Base-by-base conservation (phyloP, 1,284 basidiomycete species). In the Cryptococcus hybrid region DNA sequence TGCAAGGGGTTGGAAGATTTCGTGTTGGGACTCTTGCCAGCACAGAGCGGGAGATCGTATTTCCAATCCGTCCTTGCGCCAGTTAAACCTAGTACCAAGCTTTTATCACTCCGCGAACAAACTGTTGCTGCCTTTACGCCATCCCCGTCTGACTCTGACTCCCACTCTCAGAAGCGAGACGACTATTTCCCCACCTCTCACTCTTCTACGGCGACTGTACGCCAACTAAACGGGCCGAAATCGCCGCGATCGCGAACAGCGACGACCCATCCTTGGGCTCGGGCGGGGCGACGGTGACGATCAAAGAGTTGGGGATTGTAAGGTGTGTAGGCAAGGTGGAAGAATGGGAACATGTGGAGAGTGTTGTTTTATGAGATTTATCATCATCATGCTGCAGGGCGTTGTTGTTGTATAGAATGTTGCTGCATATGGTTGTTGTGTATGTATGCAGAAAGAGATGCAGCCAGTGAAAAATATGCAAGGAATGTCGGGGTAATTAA, bases 41-140 rank as follows among this genome's bases (percentile, higher is more conserved):
- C 69, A 37, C 62, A 68, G 45, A 65, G 51, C 6, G 72, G 72
- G 2, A 48, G 54, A n/a, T 49, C 55, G 24, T 74, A 70, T 59
- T 74, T 65, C 59, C 73, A 75, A 58, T 67, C 62, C 30, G 70
- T 75, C 5, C 65, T 75, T 3, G 40, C 65, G 5, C 67, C 71
- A 2, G 63, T 75, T 40, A 52, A 58, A 12, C 57, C 61, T 2
- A 38, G 47, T 0, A 37, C 24, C 5, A 46, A n/a, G 1, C 59
- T 75, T 2, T 51, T 62, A 8, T 54, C 46, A 2, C 57, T 75
- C 4, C 57, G 67, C 13, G 18, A 54, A 44, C 55, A 43, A 18
- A 55, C 55, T 9, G 59, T 65, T 44, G 52, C 53, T 9, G 45
- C 44, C 18, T 62, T 62, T 37, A 15, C 43, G 3, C 24, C 56